phyloP scores from a whole-genome alignment of 108 stramenopile genomes.

The Nitzschia sp. region DNA sequence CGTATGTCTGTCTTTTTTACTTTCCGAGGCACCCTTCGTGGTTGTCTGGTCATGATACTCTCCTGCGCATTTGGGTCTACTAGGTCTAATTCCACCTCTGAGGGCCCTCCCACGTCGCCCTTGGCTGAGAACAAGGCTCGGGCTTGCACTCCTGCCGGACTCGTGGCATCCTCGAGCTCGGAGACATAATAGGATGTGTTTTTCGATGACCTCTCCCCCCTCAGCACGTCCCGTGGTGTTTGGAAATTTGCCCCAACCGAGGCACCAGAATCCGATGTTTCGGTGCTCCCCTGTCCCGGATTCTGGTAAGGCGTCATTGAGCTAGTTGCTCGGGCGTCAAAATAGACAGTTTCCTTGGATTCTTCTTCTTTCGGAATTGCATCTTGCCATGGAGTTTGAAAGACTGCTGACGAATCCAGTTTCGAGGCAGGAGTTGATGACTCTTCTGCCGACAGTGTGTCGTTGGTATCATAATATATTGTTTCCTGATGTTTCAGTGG shows the following conservation, averaged over 20 bases:
- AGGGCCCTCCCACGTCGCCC: background rate
- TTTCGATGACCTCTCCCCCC: background rate
- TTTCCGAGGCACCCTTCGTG: background rate
- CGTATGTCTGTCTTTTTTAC: background rate
- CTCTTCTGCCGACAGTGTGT: background rate
- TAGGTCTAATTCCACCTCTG: background rate
- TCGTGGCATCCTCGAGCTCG: background rate
- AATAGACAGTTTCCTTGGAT: background rate
- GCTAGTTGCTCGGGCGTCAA: too few species aligned
- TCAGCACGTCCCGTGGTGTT: background rate
- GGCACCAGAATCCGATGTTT: background rate
- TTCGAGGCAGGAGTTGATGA: background rate
- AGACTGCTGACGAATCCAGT: background rate
- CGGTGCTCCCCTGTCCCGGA: background rate
- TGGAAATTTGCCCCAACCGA: background rate
- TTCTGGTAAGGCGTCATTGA: too few species aligned
- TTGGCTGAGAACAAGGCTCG: background rate
- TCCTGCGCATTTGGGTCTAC: background rate
- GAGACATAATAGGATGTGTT: conserved; percentile 12
- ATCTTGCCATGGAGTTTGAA: background rate
- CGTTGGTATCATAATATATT: background rate
- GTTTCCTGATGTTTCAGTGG: background rate
- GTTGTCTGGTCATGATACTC: background rate
- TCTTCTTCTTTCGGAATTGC: background rate
- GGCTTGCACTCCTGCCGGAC: background rate